Conservation (phyloP, 2,329 filamentous ascomycete species). For the Fusarium sp. region DNA sequence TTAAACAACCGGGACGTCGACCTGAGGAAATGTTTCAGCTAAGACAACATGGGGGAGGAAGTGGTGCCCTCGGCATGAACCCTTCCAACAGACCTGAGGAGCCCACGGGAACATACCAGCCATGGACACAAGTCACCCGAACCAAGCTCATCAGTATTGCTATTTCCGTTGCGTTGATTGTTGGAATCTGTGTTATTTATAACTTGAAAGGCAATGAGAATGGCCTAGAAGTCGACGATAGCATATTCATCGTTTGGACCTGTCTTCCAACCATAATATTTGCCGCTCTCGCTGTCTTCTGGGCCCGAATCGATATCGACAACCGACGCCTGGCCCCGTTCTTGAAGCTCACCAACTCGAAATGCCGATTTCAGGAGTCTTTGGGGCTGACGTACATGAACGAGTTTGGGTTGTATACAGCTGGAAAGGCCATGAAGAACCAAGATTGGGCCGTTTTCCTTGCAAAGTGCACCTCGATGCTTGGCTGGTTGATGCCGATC, state of each 20-base stretch:
- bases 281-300: slow-evolving; percentile 27
- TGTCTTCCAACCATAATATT: slow-evolving; percentile 41
- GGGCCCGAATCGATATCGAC: slow-evolving; percentile 41
- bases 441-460: slow-evolving; percentile 43
- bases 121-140: slow-evolving; percentile 37
- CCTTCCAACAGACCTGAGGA: slow-evolving; percentile 14
- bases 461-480: slow-evolving; percentile 37
- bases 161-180: slow-evolving; percentile 27
- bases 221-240: slow-evolving; percentile 32
- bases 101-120: slow-evolving; percentile 33
- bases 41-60: slow-evolving; percentile 37
- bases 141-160: slow-evolving; percentile 24
- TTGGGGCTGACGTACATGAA: slow-evolving; percentile 43
- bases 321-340: slow-evolving; percentile 40
- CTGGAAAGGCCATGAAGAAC: slow-evolving; percentile 36
- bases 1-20: slow-evolving; percentile 34
- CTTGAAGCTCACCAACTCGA: slow-evolving; percentile 33
- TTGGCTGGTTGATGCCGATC: slow-evolving; percentile 44
- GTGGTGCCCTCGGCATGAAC: slow-evolving; percentile 17
- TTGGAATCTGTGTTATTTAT: slow-evolving; percentile 35
- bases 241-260: slow-evolving; percentile 39
- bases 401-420: slow-evolving; percentile 39
- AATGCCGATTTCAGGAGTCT: slow-evolving; percentile 37
- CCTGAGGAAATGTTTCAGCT: slow-evolving; percentile 40
- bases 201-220: slow-evolving; percentile 26